A percentile compares a stretch with the other conserved stretches of the same genome.
phyloP scores from a whole-genome alignment of 768 basidiomycete genomes.

The Cyclocybe aegerita region DNA sequence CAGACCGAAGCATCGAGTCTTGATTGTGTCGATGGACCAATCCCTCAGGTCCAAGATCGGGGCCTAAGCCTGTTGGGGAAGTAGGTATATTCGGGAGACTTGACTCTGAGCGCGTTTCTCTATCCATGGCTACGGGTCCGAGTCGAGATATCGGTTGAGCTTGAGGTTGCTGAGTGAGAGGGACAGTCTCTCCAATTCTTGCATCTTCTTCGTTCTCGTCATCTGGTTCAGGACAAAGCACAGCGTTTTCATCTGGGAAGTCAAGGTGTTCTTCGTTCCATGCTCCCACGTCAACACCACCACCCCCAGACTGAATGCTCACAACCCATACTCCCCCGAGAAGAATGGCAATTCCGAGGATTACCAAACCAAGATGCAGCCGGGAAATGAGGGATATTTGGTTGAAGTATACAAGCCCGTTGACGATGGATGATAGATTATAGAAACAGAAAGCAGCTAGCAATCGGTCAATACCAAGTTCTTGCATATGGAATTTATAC shows the following conservation, averaged over 20 bases:
- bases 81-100: conserved; percentile 16
- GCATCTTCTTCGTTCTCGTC: conserved; percentile 7
- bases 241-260: conserved; percentile 28
- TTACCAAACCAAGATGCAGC: conserved; percentile 72
- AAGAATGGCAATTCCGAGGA: conserved; percentile 72
- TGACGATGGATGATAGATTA: conserved; percentile 89
- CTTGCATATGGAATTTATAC: neutral
- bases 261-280: conserved; percentile 46
- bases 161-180: conserved; percentile 5
- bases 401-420: conserved; percentile 87
- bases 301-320: conserved; percentile 67
- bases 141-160: conserved; percentile 7
- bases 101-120: conserved; percentile 32
- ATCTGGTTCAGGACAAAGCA: conserved; percentile 21
- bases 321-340: conserved; percentile 91
- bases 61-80: conserved; percentile 4
- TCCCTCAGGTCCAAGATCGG: conserved; percentile 1
- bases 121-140: conserved; percentile 27
- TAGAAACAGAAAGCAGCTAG: conserved; percentile 92
- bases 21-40: conserved; percentile 3
- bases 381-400: conserved; percentile 73
- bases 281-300: conserved; percentile 45
- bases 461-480: conserved; percentile 12
- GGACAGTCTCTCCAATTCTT: neutral
- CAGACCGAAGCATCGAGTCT: conserved; percentile 5